Evolutionary conservation across 306 rosid species (phyloP).

Genomic region (Corylus avellana): DNA sequence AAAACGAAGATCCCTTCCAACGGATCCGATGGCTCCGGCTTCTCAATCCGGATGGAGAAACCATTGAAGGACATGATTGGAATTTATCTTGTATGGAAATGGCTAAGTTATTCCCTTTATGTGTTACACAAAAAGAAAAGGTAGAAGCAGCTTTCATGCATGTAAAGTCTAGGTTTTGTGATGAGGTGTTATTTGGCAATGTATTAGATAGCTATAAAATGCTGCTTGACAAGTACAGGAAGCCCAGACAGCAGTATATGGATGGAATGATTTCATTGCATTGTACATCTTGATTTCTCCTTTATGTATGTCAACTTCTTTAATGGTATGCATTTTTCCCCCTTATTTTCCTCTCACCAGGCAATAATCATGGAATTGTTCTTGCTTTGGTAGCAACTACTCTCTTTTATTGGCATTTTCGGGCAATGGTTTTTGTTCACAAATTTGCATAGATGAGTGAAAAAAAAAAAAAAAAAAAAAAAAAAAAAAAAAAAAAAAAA

Average conservation of each 20-base stretch:
- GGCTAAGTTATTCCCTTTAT: constrained; percentile 35
- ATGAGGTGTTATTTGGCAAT: constrained; percentile 57
- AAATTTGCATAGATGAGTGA: background rate
- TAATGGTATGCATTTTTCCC: background rate
- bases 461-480: no score
- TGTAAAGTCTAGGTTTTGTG: constrained; percentile 64
- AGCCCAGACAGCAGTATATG: constrained; percentile 65
- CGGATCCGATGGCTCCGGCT: constrained; percentile 61
- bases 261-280: constrained; percentile 82
- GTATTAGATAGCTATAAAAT: constrained; percentile 46
- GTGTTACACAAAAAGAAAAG: constrained; percentile 40
- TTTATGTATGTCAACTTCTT: background rate
- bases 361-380: background rate
- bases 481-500: no score
- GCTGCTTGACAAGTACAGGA: constrained; percentile 64
- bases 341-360: background rate
- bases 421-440: background rate
- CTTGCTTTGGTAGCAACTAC: no score
- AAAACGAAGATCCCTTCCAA: constrained; percentile 65
- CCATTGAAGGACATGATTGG: constrained; percentile 26
- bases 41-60: constrained; percentile 39
- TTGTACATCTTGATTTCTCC: constrained; percentile 35
- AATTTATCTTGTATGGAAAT: constrained; percentile 36
- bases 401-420: no score
- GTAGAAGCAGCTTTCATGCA: constrained; percentile 53